Base-by-base conservation (phyloP, 768 basidiomycete genomes). In the Plicaturopsis crispa region DNA sequence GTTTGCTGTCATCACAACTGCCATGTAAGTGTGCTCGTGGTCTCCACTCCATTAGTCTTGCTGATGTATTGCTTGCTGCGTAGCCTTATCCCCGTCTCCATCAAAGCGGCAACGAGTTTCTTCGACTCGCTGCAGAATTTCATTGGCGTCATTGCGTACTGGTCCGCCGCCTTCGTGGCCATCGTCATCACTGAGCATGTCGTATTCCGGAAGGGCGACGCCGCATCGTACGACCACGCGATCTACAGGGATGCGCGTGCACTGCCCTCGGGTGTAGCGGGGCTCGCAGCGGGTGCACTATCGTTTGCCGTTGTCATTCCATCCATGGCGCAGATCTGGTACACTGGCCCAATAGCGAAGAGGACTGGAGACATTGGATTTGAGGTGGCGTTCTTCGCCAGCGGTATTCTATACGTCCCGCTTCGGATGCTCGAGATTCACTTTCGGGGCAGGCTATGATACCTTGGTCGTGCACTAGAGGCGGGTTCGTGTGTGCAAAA, bases 261-360 rank as follows among this genome's bases (percentile, higher is more conserved):
- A 18, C 66, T 89, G 3, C 84, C 85, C 0, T 61, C 67, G 11
- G 86, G 85, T 2, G 47, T 69, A 16, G 78, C 85, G 3, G 84
- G 82, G 3, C 45, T 83, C 4, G 39, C 63, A 0, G 68, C 84
- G 0, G 66, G 67, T 35, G 39, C 64, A 0, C 61, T 72, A 10
- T 63, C 76, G 2, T 76, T 77, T 38, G 73, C 60, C 5, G 62
- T 84, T 16, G 59, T 79, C 17, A 60, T 86, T 4, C 76, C 80
- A 4, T 75, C 65, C 35, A 88, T 88, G 75, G 61, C 72, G 41
- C 83, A 89, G 49, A 72, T 64, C 11, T 86, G 78, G 75, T 87
- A 74, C 50, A 56, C 61, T 3, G 85, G 85, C 1, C 84, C 83
- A 0, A 76, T 87, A n/a, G 84, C 82, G 3, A 47, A 52, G 24